Conservation (phyloP, 768 basidiomycete genomes). For the Boletus tylopilopsis region DNA sequence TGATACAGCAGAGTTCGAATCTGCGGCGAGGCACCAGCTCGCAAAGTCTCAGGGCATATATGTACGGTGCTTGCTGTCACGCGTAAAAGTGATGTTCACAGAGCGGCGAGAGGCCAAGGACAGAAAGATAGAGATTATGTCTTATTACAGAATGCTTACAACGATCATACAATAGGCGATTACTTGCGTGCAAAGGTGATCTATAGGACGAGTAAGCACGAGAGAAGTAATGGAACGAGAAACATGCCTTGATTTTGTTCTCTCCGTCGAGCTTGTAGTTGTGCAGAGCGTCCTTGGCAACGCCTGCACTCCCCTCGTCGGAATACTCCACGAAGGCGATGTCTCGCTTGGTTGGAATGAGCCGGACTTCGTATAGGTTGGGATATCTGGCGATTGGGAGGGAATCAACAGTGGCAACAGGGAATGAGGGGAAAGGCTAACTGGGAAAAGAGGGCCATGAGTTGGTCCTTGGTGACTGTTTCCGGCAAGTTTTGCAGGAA, state of each 20-base stretch:
- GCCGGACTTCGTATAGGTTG: conserved; percentile 95
- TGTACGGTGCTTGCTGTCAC: conserved; percentile 24
- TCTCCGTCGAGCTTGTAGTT: conserved; percentile 97
- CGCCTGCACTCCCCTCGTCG: conserved; percentile 88
- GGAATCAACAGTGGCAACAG: background rate
- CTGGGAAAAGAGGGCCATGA: conserved; percentile 90
- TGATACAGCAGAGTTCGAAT: conserved; percentile 5
- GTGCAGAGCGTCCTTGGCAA: conserved; percentile 94
- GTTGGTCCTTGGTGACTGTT: conserved; percentile 86
- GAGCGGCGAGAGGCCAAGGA: conserved; percentile 10
- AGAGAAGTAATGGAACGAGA: background rate
- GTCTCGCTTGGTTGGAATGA: conserved; percentile 94
- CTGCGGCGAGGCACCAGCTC: conserved; percentile 22
- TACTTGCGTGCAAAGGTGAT: conserved; percentile 77
- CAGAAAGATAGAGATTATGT: conserved; percentile 21
- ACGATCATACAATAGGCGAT: conserved; percentile 27
- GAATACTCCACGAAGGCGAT: conserved; percentile 98
- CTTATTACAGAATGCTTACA: conserved; percentile 30
- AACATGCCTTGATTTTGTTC: conserved; percentile 93
- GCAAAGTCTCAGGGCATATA: conserved; percentile 23
- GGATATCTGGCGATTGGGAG: conserved; percentile 61
- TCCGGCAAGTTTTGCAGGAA: conserved; percentile 98
- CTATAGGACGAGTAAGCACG: conserved; percentile 31
- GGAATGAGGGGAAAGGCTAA: conserved; percentile 37
- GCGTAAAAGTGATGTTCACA: conserved; percentile 24